Percentiles rank a stretch among this genome's conserved stretches.
Evolutionary conservation across 2,329 filamentous ascomycete genomes (phyloP).

Genomic region (Pseudonectria foliicola): DNA sequence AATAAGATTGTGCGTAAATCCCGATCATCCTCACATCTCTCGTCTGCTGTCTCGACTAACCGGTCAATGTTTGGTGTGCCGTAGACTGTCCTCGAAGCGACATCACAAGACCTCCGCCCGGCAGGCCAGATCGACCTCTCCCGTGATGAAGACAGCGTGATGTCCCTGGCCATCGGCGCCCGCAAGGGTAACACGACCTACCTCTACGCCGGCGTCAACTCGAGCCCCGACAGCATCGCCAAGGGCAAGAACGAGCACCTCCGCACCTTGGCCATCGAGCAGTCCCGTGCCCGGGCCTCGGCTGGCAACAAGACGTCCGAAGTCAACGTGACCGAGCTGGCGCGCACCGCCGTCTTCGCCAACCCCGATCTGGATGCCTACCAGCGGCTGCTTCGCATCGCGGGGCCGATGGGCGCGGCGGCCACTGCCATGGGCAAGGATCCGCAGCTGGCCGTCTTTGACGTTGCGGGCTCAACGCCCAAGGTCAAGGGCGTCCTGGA

Average conservation of each 20-base stretch:
- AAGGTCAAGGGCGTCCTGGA: constrained; percentile 43
- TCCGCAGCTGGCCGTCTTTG: constrained; percentile 75
- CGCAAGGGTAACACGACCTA: constrained; percentile 48
- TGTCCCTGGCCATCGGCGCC: constrained; percentile 66
- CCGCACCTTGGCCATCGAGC: constrained; percentile 60
- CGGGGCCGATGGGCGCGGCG: constrained; percentile 64
- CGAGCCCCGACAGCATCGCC: constrained; percentile 62
- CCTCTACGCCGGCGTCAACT: constrained; percentile 75
- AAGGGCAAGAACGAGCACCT: constrained; percentile 80
- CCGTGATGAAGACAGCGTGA: constrained; percentile 81
- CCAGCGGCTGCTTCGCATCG: constrained; percentile 52
- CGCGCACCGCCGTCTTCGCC: constrained; percentile 46
- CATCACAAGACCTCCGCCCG: constrained; percentile 55
- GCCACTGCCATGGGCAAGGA: constrained; percentile 71
- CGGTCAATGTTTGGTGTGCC: background rate
- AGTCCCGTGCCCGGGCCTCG: constrained; percentile 27
- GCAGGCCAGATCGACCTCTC: constrained; percentile 70
- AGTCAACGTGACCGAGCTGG: constrained; percentile 42
- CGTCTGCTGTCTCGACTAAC: constrained; percentile 6
- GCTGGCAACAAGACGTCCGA: constrained; percentile 22
- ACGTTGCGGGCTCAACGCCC: constrained; percentile 43
- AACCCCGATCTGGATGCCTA: constrained; percentile 45
- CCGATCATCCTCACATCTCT: background rate
- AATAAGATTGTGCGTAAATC: constrained; percentile 69
- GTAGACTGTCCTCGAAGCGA: constrained; percentile 67